Base-by-base conservation (phyloP, 2,329 filamentous ascomycete species). In the Bipolaris zeicola region DNA sequence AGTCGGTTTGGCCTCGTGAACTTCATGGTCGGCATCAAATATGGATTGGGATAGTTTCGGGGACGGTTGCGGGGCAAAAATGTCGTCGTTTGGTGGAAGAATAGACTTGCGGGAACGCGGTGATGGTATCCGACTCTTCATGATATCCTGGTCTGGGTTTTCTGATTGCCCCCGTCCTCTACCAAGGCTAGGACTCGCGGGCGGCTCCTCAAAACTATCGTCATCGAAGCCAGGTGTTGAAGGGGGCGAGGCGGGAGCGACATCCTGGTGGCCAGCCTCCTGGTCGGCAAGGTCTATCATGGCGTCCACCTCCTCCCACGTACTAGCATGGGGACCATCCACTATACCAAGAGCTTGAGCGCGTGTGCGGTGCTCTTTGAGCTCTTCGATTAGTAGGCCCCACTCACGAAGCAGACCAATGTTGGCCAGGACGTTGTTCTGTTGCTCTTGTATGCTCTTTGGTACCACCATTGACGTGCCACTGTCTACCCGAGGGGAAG, bases 331-430 rank as follows among this genome's bases (percentile, higher is more conserved):
- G 5, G 82, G 71, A 6, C 89, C 89, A 57, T 83, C 78, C 14
- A 86, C 75, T 69, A 94, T 83, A 38, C 87, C 82, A 70, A 92
- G 83, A 42, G 88, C 84, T 16, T 85, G 84, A 5, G 88, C 91
- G 37, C 90, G 85, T 11, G 88, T 82, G 58, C 88, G 88, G 13
- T 95, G 79, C 55, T 90, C 87, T 78, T 94, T 95, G 56, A 96
- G 79, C 66, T 93, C 90, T 73, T 93, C 91, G 43, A 96, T 92
- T 11, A 94, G 78, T 31, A 94, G 78, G 5, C 90, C 92, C 67
- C 94, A 84, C 73, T 96, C 91, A 37, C 89, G 83, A 38, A 96
- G 88, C 61, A 94, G 87, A n/a, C 89, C 89, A 6, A 92, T 92
- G 71, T 95, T 91, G 0, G 89, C 90, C 64, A 89, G 89, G 6